A percentile compares a stretch with the other conserved stretches of the same genome.
Conservation (phyloP, 108 stramenopile genomes). For the Asterionellopsis glacialis region DNA sequence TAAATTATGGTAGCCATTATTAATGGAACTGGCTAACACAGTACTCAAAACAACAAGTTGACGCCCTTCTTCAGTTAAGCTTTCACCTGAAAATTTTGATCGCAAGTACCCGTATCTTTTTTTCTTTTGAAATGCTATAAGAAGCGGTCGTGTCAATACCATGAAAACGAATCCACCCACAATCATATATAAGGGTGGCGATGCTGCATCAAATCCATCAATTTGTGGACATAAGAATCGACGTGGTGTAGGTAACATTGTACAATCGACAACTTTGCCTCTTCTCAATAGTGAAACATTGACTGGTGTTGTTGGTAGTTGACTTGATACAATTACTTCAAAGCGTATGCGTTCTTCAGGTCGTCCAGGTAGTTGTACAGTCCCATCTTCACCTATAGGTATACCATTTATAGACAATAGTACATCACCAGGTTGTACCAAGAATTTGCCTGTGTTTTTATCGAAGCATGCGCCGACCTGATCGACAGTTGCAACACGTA, state of each 20-base stretch:
- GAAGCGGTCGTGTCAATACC: conserved; percentile 27
- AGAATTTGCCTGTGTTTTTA: neutral
- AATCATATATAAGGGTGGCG: conserved; percentile 17
- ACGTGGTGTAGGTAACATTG: conserved; percentile 10
- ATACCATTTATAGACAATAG: conserved; percentile 24
- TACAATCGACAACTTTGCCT: conserved; percentile 14
- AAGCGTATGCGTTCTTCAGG: conserved; percentile 39
- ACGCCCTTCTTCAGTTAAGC: neutral
- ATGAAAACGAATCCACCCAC: conserved; percentile 40
- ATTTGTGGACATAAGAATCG: conserved; percentile 31
- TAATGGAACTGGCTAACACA: conserved; percentile 34
- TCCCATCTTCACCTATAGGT: conserved; percentile 33
- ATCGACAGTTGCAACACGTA: conserved; percentile 20
- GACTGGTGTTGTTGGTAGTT: conserved; percentile 22
- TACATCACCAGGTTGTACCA: conserved; percentile 25
- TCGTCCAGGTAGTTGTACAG: conserved; percentile 30
- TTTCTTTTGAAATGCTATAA: conserved; percentile 17
- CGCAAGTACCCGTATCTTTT: conserved; percentile 2
- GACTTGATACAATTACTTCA: conserved; percentile 24
- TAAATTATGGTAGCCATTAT: conserved; percentile 37
- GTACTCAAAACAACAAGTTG: conserved; percentile 18
- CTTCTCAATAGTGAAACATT: conserved; percentile 20
- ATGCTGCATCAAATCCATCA: conserved; percentile 39
- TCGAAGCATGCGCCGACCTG: neutral
- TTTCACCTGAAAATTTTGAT: too few species aligned